Evolutionary conservation across 768 basidiomycete genomes (phyloP).

Genomic region (Brasilioporus rufonigricans): DNA sequence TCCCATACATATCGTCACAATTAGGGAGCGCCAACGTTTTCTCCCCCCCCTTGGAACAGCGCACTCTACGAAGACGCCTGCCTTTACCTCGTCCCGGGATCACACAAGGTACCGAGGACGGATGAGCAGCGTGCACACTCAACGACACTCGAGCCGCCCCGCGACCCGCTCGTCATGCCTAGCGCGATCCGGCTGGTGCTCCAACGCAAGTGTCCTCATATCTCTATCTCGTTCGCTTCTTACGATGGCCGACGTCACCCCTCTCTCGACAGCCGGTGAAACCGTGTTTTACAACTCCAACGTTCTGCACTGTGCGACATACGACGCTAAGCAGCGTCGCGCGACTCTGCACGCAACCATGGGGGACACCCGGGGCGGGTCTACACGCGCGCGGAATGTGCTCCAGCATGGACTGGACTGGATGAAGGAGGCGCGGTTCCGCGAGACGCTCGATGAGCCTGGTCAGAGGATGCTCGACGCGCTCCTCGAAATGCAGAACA

Average conservation of each 20-base stretch:
- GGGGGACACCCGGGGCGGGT: constrained; percentile 61
- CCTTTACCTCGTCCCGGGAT: constrained; percentile 68
- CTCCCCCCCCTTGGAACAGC: constrained; percentile 30
- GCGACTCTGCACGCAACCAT: constrained; percentile 72
- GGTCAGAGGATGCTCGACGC: constrained; percentile 58
- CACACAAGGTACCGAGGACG: constrained; percentile 58
- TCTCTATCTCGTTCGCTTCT: too few species aligned
- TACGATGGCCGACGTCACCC: neutral
- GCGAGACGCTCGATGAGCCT: constrained; percentile 40
- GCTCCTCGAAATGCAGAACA: constrained; percentile 53
- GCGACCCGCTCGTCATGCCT: constrained; percentile 67
- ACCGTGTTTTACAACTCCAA: constrained; percentile 82
- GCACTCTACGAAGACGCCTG: constrained; percentile 69
- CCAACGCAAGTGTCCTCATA: constrained; percentile 40
- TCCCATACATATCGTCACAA: neutral
- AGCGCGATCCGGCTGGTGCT: constrained; percentile 55
- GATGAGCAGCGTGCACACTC: constrained; percentile 58
- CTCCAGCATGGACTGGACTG: constrained; percentile 72
- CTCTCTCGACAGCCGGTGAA: constrained; percentile 49
- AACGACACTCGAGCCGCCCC: constrained; percentile 46
- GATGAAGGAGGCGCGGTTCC: constrained; percentile 59
- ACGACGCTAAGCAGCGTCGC: constrained; percentile 46
- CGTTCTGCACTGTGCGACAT: constrained; percentile 72
- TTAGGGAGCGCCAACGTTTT: neutral
- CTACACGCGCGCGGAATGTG: constrained; percentile 63